Conservation (phyloP, 345 rosid species). For the Angophora floribunda region DNA sequence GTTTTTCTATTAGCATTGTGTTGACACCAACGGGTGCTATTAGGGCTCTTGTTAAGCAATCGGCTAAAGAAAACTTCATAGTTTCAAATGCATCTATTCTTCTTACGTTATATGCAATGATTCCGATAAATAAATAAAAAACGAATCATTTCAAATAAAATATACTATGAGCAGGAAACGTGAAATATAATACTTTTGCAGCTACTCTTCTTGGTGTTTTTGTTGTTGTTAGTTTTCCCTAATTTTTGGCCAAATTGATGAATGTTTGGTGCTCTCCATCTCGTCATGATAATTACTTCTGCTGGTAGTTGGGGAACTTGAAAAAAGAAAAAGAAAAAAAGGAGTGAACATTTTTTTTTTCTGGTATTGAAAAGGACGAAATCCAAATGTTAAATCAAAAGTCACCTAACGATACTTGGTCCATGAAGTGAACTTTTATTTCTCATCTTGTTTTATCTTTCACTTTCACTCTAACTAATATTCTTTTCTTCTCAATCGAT, state of each 20-base stretch:
- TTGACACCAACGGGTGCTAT: background rate
- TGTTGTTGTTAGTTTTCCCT: too few relatives aligned
- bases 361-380: too few relatives aligned
- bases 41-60: background rate
- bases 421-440: too few relatives aligned
- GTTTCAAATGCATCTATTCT: background rate
- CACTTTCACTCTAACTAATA: too few relatives aligned
- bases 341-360: background rate
- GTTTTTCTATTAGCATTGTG: background rate
- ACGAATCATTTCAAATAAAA: background rate
- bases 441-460: background rate
- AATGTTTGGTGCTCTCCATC: background rate
- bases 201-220: background rate
- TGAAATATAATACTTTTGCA: too few relatives aligned
- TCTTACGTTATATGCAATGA: background rate
- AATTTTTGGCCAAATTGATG: background rate
- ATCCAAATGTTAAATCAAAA: too few relatives aligned
- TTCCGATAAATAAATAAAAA: too few relatives aligned
- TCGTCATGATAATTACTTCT: background rate
- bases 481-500: background rate
- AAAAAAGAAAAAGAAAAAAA: too few relatives aligned
- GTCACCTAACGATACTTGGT: too few relatives aligned
- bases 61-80: background rate
- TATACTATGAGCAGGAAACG: too few relatives aligned
- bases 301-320: background rate